These are phyloP conservation scores for Wickerhamiella nectarea DNA, from an alignment of 805 yeast genomes.

Conservation along the genomic window DNA sequence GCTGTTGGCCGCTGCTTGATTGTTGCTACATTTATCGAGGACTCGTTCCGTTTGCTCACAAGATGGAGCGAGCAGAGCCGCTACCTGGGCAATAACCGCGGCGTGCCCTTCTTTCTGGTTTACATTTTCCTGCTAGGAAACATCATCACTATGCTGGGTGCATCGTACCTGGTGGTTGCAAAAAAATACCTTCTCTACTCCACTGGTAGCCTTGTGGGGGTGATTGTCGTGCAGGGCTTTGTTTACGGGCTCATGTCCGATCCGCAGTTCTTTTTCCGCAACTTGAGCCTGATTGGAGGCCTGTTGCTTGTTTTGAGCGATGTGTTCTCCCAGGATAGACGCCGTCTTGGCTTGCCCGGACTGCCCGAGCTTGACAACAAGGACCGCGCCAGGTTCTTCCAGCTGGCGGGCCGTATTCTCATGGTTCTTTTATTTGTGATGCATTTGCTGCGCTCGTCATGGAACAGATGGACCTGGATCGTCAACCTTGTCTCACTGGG, in stretches of 20 bases:
- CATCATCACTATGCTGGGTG: slow-evolving; percentile 53
- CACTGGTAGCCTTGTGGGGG: slow-evolving; percentile 51
- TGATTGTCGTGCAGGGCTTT: slow-evolving; percentile 70
- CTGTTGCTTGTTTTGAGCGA: slow-evolving; percentile 76
- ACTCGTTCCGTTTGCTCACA: slow-evolving; percentile 62
- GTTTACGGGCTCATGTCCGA: slow-evolving; percentile 81
- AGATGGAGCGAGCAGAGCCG: slow-evolving; percentile 90
- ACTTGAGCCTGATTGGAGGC: slow-evolving; percentile 85
- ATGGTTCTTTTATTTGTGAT: slow-evolving; percentile 75
- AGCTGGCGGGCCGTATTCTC: slow-evolving; percentile 78
- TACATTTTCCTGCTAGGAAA: slow-evolving; percentile 53
- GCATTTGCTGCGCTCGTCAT: slow-evolving; percentile 55
- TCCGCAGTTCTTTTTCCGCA: slow-evolving; percentile 68
- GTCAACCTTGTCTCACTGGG: slow-evolving; percentile 56
- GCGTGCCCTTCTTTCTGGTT: slow-evolving; percentile 63
- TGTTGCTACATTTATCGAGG: slow-evolving; percentile 89
- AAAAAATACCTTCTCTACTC: slow-evolving; percentile 59
- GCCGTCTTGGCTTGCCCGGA: slow-evolving; percentile 56
- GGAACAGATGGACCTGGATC: slow-evolving; percentile 52
- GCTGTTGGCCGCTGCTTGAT: slow-evolving; percentile 78
- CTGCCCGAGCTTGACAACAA: slow-evolving; percentile 55
- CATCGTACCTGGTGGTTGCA: slow-evolving; percentile 57
- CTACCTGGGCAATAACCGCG: slow-evolving; percentile 68
- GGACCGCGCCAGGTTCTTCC: slow-evolving; percentile 64
- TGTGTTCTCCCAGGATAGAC: slow-evolving; percentile 63